Evolutionary conservation across 371 early-diverging fungal genomes (phyloP), one percentile per base, ranked within the genome.

Genomic region (Actinomortierella ambigua): DNA sequence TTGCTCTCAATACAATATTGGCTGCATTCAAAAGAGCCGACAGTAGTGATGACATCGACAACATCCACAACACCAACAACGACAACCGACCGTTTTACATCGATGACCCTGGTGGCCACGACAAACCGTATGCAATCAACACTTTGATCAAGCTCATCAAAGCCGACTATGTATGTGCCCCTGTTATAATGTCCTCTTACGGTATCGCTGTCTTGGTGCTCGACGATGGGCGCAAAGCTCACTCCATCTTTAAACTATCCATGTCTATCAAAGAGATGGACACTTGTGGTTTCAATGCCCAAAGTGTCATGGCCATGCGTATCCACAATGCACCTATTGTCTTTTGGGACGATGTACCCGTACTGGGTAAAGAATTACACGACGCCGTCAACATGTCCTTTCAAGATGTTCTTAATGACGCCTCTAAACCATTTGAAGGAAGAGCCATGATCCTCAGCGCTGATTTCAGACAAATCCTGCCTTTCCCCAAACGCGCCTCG

Each of bases 271-370:
- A 60, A 29, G 51, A 51, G 6, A 6, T 41, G 22, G 61, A 65
- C 0, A 59, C 59, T 1, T 77, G 75, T 40, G 17, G 18, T 13
- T 52, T 77, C 1, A n/a, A 48, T 0, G 41, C 40, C 9, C n/a
- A 24, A 13, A 51, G 57, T 11, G 52, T 34, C 13, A 23, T 53
- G 2, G 69, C 73, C 6, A 0, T 48, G 15, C 39, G 68, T 1
- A 41, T 77, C 6, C 14, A 26, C 6, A 6, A 27, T 22, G 41
- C 75, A 9, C 51, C 46, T 6, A 5, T 76, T 0, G 73, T 81
- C 34, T 20, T 77, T 9, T 78, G 78, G 76, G 78, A 78, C 50
- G 77, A 78, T 53, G 68, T 65, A 2, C 64, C 78, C 2, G 76
- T 75, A 69, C 53, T 47, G 1, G 52, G 68, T 44, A 46, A 52